These are phyloP conservation scores for Globisporangium echinulatum DNA, from an alignment of 352 stramenopile genomes.

Conservation along the genomic window DNA sequence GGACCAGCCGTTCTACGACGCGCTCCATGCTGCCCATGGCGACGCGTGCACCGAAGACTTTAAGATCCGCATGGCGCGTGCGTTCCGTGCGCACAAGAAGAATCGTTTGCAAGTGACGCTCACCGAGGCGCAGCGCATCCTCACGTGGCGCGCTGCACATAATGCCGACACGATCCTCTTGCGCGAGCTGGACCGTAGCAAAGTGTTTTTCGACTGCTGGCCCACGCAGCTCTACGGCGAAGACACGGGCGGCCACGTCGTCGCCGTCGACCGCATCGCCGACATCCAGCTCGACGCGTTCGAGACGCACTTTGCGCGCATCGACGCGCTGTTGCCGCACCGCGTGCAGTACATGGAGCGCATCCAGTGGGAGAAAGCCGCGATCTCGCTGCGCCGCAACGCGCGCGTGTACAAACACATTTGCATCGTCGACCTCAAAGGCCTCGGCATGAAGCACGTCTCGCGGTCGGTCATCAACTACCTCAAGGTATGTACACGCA, in stretches of 20 bases:
- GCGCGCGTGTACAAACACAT: constrained; percentile 80
- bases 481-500: constrained; percentile 37
- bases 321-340: constrained; percentile 56
- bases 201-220: constrained; percentile 67
- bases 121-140: constrained; percentile 52
- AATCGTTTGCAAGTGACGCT: constrained; percentile 60
- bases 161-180: constrained; percentile 45
- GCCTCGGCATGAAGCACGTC: constrained; percentile 61
- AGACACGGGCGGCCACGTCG: constrained; percentile 63
- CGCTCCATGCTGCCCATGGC: constrained; percentile 41
- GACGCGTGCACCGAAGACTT: constrained; percentile 57
- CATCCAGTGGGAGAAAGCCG: constrained; percentile 70
- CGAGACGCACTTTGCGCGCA: constrained; percentile 44
- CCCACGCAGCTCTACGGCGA: constrained; percentile 58
- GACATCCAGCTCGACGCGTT: constrained; percentile 64
- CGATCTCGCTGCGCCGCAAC: constrained; percentile 54
- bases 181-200: constrained; percentile 42
- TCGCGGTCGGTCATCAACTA: constrained; percentile 48
- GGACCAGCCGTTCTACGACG: constrained; percentile 57
- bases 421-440: constrained; percentile 72
- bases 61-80: constrained; percentile 47
- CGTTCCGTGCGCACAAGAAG: constrained; percentile 61
- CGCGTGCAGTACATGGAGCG: constrained; percentile 75
- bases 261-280: constrained; percentile 55
- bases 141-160: constrained; percentile 42